A percentile compares a stretch with the other conserved stretches of the same genome.
These are phyloP conservation scores for Sparassis latifolia DNA, from an alignment of 1,284 basidiomycete genomes.

Conservation along the genomic window DNA sequence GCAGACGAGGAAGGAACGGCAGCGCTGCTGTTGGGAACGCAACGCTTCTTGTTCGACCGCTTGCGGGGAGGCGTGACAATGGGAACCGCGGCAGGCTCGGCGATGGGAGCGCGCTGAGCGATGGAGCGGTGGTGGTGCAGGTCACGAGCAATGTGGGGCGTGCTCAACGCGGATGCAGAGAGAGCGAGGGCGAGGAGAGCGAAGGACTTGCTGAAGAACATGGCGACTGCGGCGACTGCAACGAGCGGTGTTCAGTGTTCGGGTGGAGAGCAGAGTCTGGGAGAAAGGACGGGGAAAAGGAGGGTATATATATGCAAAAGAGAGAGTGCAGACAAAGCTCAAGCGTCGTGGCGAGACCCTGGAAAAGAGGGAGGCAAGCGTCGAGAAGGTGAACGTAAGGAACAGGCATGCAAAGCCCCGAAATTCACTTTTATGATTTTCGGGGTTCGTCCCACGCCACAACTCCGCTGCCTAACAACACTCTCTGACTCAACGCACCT, in stretches of 20 bases:
- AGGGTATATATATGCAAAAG: constrained; percentile 16
- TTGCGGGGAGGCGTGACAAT: constrained; percentile 18
- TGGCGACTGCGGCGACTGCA: constrained; percentile 18
- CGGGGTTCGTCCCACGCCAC: constrained; percentile 7
- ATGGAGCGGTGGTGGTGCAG: constrained; percentile 26
- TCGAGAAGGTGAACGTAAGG: background rate
- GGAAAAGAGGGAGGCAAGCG: background rate
- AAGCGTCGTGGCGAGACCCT: constrained; percentile 6
- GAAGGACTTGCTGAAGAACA: constrained; percentile 42
- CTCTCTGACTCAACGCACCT: background rate
- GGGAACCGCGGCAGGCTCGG: constrained; percentile 24
- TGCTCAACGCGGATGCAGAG: constrained; percentile 38
- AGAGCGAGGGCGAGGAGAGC: constrained; percentile 39
- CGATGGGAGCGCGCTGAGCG: constrained; percentile 29
- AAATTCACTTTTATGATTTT: constrained; percentile 2
- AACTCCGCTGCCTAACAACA: background rate
- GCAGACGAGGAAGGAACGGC: constrained; percentile 2
- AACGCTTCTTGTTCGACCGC: constrained; percentile 19
- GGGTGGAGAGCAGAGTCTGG: constrained; percentile 10
- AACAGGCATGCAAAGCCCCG: background rate
- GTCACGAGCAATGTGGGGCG: constrained; percentile 36
- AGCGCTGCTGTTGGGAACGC: constrained; percentile 20
- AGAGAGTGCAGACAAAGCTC: constrained; percentile 5
- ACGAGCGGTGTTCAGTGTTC: constrained; percentile 13
- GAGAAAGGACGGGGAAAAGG: constrained; percentile 6